Evolutionary conservation across 2,329 filamentous ascomycete genomes (phyloP), one percentile per base, ranked within the genome.

Genomic region (Ramularia collo-cygni): DNA sequence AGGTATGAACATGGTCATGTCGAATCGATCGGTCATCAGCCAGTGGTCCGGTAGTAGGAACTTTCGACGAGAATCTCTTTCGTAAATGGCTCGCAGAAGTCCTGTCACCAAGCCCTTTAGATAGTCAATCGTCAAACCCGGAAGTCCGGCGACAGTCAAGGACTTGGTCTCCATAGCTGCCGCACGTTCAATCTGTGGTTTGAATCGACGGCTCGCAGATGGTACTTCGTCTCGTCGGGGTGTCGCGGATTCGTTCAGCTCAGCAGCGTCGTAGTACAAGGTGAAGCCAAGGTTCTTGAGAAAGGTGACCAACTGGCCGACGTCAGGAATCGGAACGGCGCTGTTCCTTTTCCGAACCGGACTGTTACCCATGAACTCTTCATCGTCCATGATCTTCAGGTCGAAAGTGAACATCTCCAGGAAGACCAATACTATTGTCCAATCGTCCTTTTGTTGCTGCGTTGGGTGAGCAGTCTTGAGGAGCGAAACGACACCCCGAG

Each of bases 391-490:
- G 24, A 96, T 78, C 52, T 92, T 84, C 9, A 96, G 69, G 2
- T 95, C 79, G 59, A 96, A 96, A 2, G 84, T 87, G 59, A 95
- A 98, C 0, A 98, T 74, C 55, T 98, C 92, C 4, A 98, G 72
- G 57, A 98, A 96, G 1, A 98, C 74, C 0, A 96, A 70, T 29
- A 95, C 77, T 1, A 92, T 81, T 13, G 83, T 81, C 92, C 92
- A 98, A 58, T 96, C 87, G 51, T 81, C 75, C 35, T 66, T 73
- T 38, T 36, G 54, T 19, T 33, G 54, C 16, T 38, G 15, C 7
- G 46, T 38, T 12, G 53, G 47, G 5, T 37, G 39, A 3, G 48
- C 46, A 58, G 28, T 67, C 57, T 56, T 72, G 26, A 81, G 60
- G n/a, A 82, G 61, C 2, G 68, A 63, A 10, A 84, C 65, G 8